These are phyloP conservation scores for Pelargonium australe DNA, from an alignment of 441 rosid genomes.

Conservation along the genomic window DNA sequence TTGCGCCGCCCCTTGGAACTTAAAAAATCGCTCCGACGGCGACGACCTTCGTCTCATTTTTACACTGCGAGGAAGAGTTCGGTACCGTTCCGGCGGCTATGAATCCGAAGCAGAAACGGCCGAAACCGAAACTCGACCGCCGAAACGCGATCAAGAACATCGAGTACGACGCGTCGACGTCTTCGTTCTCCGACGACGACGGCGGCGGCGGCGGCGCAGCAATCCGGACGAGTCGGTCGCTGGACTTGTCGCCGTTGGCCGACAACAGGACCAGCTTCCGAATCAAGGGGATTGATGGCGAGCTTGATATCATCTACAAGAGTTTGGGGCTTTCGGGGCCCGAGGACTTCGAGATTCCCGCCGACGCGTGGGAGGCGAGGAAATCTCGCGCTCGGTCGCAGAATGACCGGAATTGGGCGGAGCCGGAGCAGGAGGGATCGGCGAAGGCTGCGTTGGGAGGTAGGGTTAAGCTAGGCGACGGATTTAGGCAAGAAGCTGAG, in stretches of 20 bases:
- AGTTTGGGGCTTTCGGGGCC: slow-evolving; percentile 19
- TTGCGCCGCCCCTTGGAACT: too few relatives aligned
- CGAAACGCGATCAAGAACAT: slow-evolving; percentile 37
- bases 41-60: not conserved
- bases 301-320: slow-evolving; percentile 18
- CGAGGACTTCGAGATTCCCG: slow-evolving; percentile 23
- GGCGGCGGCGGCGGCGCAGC: slow-evolving; percentile 14
- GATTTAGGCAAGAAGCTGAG: not conserved
- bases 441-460: slow-evolving; percentile 1
- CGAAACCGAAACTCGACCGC: slow-evolving; percentile 30
- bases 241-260: slow-evolving; percentile 9
- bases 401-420: slow-evolving; percentile 15
- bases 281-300: slow-evolving; percentile 25
- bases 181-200: slow-evolving; percentile 12
- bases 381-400: slow-evolving; percentile 16
- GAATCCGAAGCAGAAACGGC: slow-evolving; percentile 20
- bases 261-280: slow-evolving; percentile 21
- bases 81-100: not conserved
- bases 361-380: slow-evolving; percentile 25
- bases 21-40: not conserved
- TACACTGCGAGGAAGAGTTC: not conserved
- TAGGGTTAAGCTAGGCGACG: not conserved
- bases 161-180: slow-evolving; percentile 27
- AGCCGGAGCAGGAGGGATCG: not conserved
- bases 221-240: slow-evolving; percentile 13